Conservation (phyloP, 2,329 filamentous ascomycete species). For the Phyllosticta citriasiana region DNA sequence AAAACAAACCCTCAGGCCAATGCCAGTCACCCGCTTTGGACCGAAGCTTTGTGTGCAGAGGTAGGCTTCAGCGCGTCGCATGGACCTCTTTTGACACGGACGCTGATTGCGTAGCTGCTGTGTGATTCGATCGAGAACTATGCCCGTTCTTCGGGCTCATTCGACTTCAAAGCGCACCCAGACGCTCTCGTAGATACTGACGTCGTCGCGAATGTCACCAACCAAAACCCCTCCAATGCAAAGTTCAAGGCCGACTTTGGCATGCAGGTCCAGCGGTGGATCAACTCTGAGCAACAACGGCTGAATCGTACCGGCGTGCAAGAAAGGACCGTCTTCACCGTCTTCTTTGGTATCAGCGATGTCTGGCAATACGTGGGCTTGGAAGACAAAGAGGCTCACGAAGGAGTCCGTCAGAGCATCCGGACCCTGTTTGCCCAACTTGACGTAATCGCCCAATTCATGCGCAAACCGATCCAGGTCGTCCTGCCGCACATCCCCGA, state of each 20-base stretch:
- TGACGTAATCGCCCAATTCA: constrained; percentile 23
- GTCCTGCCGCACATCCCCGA: constrained; percentile 25
- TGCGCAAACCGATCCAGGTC: constrained; percentile 17
- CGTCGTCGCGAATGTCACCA: constrained; percentile 20
- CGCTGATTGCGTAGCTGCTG: constrained; percentile 18
- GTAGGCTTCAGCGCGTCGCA: constrained; percentile 14
- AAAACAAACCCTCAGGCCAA: constrained; percentile 19
- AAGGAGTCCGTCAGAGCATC: constrained; percentile 24
- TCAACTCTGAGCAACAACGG: constrained; percentile 20
- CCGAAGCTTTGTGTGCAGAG: constrained; percentile 27
- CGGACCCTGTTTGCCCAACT: constrained; percentile 24
- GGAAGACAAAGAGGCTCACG: constrained; percentile 19
- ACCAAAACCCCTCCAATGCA: constrained; percentile 12
- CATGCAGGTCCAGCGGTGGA: constrained; percentile 27
- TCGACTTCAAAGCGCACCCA: constrained; percentile 12
- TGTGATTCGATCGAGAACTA: constrained; percentile 29
- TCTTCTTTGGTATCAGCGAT: constrained; percentile 29
- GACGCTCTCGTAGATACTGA: constrained; percentile 23
- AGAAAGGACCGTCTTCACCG: constrained; percentile 26
- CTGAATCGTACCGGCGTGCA: constrained; percentile 16
- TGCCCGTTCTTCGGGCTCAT: constrained; percentile 22
- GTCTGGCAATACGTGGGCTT: constrained; percentile 23
- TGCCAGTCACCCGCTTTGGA: constrained; percentile 25
- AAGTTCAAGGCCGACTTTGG: constrained; percentile 23
- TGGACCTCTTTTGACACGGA: neutral